A percentile compares a stretch with the other conserved stretches of the same genome.
Evolutionary conservation across 2,329 filamentous ascomycete genomes (phyloP).

Genomic region (Aquanectria penicillioides): DNA sequence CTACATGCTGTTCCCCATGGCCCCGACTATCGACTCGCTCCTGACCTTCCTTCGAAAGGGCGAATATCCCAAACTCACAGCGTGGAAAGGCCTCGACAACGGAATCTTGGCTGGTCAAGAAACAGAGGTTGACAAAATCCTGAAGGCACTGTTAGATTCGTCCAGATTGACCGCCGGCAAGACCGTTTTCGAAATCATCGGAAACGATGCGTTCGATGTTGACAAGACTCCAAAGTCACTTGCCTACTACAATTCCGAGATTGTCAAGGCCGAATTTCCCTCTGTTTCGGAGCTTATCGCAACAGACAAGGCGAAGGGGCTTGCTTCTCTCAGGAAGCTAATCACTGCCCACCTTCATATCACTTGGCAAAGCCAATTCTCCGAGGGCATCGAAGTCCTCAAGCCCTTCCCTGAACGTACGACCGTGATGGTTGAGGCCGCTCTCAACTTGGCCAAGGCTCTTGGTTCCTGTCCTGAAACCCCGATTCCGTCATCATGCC

Average conservation of each 20-base stretch:
- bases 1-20: slow-evolving; percentile 88
- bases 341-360: slow-evolving; percentile 88
- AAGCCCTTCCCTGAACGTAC: slow-evolving; percentile 83
- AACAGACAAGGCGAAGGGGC: slow-evolving; percentile 66
- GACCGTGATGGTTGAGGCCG: slow-evolving; percentile 75
- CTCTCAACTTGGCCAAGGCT: slow-evolving; percentile 76
- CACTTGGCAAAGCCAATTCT: slow-evolving; percentile 84
- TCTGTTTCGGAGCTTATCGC: slow-evolving; percentile 71
- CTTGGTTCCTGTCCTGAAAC: slow-evolving; percentile 80
- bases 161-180: slow-evolving; percentile 63
- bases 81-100: slow-evolving; percentile 76
- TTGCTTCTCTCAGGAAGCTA: slow-evolving; percentile 74
- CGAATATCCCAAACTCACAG: slow-evolving; percentile 77
- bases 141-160: slow-evolving; percentile 68
- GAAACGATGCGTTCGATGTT: slow-evolving; percentile 68
- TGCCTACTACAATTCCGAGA: slow-evolving; percentile 78
- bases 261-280: slow-evolving; percentile 73
- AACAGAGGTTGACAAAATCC: slow-evolving; percentile 68
- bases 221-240: slow-evolving; percentile 74
- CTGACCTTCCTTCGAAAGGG: slow-evolving; percentile 79
- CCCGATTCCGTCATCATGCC: slow-evolving; percentile 81
- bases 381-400: slow-evolving; percentile 80
- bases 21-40: slow-evolving; percentile 74
- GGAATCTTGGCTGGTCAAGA: slow-evolving; percentile 79
- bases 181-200: slow-evolving; percentile 70